Base-by-base conservation (phyloP, 2,329 filamentous ascomycete genomes). In the Coniella vitis region DNA sequence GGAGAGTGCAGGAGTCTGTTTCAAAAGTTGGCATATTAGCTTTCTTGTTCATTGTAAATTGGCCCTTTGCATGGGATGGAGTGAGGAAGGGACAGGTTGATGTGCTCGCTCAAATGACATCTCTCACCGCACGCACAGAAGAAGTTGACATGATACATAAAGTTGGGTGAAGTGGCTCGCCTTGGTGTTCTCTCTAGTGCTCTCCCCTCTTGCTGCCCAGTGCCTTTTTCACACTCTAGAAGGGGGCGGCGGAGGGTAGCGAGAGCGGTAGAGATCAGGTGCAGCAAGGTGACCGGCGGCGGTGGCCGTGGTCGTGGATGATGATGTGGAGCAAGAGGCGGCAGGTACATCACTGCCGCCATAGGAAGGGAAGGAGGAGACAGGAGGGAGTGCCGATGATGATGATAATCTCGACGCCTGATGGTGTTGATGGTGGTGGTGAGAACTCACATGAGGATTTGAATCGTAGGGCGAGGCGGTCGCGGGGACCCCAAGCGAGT, bases 1-100 rank as follows among this genome's bases (percentile, higher is more conserved):
- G 60, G 83, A 86, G 59, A 89, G 78, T 62, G 86, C 83, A 69
- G 86, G 86, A 66, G 86, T 89, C 86, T 90, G 70, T 57, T 65
- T 37, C n/a, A 52, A 48, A 38, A 22, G 60, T 49, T 51, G 58
- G 67, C 64, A 65, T 65, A 70, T 77, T 72, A 76, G 75, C 71
- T 71, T 63, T 48, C 42, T 49, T 32, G 14, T 36, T 47, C 25
- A 40, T 10, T 36, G 41, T 17, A 29, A 17, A 31, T 25, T 34
- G 22, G 14, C 13, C 13, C 21, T 16, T 20, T 19, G 13, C n/a
- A n/a, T 22, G 45, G 9, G 38, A 10, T 25, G 32, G 21, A 13
- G 25, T 25, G 7, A 14, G 10, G 17, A 8, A 10, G 7, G 21
- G 17, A 31, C 29, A 38, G 32, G 31, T 25, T 16, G 31, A 21